A percentile compares a stretch with the other conserved stretches of the same genome.
Evolutionary conservation across 108 stramenopile genomes (phyloP).

Genomic region (Nitzschia palea): DNA sequence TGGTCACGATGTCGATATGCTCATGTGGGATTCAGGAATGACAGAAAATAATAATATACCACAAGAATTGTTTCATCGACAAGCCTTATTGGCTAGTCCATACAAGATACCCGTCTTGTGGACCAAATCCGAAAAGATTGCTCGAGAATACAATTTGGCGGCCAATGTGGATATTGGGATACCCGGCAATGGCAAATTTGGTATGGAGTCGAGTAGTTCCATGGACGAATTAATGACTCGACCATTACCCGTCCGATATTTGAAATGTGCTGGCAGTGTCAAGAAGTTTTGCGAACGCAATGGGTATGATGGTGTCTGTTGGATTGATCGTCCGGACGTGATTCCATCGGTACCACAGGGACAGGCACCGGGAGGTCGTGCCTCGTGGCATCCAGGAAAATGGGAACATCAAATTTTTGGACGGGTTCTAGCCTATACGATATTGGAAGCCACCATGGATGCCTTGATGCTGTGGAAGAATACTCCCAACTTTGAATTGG

Average conservation of each 20-base stretch:
- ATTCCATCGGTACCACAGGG: slow-evolving; percentile 48
- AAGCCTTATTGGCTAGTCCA: slow-evolving; percentile 41
- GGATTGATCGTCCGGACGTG: slow-evolving; percentile 55
- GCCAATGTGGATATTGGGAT: slow-evolving; percentile 52
- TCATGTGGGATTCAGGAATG: slow-evolving; percentile 66
- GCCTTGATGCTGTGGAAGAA: slow-evolving; percentile 57
- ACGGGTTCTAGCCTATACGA: slow-evolving; percentile 50
- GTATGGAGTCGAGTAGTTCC: background rate
- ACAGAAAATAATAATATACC: slow-evolving; percentile 19
- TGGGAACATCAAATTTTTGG: slow-evolving; percentile 60
- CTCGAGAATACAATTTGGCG: slow-evolving; percentile 28
- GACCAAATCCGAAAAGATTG: slow-evolving; percentile 5
- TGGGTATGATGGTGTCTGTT: slow-evolving; percentile 60
- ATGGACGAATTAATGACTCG: slow-evolving; percentile 11
- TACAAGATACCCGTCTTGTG: slow-evolving; percentile 48
- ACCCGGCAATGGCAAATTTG: slow-evolving; percentile 22
- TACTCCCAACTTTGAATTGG: slow-evolving; percentile 17
- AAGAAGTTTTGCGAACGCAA: slow-evolving; percentile 34
- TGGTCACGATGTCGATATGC: slow-evolving; percentile 62
- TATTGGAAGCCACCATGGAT: slow-evolving; percentile 56
- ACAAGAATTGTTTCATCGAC: slow-evolving; percentile 52
- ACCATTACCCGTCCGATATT: slow-evolving; percentile 54
- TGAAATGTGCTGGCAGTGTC: slow-evolving; percentile 47
- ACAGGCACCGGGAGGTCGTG: slow-evolving; percentile 24
- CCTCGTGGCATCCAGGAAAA: slow-evolving; percentile 59